A percentile compares a stretch with the other conserved stretches of the same genome.
phyloP scores from a whole-genome alignment of 208 protist species.

The Trypanosoma rangeli region DNA sequence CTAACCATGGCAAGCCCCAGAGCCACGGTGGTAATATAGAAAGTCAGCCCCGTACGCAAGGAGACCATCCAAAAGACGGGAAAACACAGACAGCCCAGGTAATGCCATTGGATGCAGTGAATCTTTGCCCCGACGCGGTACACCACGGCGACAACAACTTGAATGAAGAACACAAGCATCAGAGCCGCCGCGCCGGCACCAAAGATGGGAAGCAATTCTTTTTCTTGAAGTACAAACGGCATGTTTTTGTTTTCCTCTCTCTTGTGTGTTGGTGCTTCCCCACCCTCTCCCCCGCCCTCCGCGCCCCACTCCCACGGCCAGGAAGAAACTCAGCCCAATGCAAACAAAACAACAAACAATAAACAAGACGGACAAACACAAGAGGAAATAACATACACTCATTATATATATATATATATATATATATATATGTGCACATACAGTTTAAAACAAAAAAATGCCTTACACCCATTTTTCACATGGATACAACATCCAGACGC shows the following conservation, averaged over 20 bases:
- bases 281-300: background rate
- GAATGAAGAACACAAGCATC: constrained; percentile 9
- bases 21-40: constrained; percentile 1
- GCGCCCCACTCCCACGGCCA: background rate
- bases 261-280: background rate
- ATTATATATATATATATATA: no score
- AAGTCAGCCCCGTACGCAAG: constrained; percentile 19
- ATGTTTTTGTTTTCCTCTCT: background rate
- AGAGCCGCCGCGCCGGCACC: constrained; percentile 1
- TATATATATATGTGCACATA: no score
- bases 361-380: background rate
- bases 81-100: constrained; percentile 15
- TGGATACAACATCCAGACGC: background rate
- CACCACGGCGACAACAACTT: background rate
- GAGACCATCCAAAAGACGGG: constrained; percentile 11
- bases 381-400: background rate
- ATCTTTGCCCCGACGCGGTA: background rate
- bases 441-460: background rate
- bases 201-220: constrained; percentile 17
- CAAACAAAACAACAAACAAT: background rate
- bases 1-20: constrained; percentile 4
- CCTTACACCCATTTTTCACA: background rate
- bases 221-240: constrained; percentile 14
- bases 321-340: background rate
- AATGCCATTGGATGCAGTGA: constrained; percentile 11